Conservation (phyloP, 768 basidiomycete species). For the Leccinum disarticulatum region DNA sequence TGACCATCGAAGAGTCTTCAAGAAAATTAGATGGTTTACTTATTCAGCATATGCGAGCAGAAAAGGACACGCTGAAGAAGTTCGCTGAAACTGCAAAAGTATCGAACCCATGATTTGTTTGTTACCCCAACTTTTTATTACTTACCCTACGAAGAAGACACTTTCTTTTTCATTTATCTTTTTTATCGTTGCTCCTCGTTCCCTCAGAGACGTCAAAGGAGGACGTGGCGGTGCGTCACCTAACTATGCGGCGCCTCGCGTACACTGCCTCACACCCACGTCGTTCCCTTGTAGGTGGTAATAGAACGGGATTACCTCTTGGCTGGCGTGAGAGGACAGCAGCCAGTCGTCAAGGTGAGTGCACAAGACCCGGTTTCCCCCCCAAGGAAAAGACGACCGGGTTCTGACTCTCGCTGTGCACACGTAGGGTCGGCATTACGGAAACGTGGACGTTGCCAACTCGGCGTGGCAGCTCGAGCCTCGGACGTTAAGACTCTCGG, state of each 20-base stretch:
- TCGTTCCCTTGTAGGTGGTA: constrained; percentile 49
- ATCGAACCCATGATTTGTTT: constrained; percentile 24
- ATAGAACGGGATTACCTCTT: constrained; percentile 72
- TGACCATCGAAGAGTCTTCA: constrained; percentile 53
- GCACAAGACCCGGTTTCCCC: background rate
- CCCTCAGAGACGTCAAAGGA: constrained; percentile 71
- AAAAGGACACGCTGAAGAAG: constrained; percentile 75
- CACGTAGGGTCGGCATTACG: constrained; percentile 69
- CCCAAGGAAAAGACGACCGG: background rate
- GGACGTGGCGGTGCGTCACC: constrained; percentile 58
- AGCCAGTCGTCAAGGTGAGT: constrained; percentile 71
- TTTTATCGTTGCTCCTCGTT: constrained; percentile 69
- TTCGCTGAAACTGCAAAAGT: constrained; percentile 56
- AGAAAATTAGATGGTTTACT: constrained; percentile 77
- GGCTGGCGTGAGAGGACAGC: constrained; percentile 68
- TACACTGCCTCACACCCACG: constrained; percentile 2
- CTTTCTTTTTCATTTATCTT: too few species aligned
- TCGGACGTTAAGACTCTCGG: constrained; percentile 47
- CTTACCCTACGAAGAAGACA: constrained; percentile 20
- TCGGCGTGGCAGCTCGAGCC: constrained; percentile 84
- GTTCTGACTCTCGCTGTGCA: constrained; percentile 26
- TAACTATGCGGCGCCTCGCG: background rate
- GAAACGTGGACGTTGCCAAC: constrained; percentile 59
- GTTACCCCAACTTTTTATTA: background rate
- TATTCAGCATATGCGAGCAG: constrained; percentile 78